Base-by-base conservation (phyloP, 768 basidiomycete genomes). In the Kondoa subrosea region DNA sequence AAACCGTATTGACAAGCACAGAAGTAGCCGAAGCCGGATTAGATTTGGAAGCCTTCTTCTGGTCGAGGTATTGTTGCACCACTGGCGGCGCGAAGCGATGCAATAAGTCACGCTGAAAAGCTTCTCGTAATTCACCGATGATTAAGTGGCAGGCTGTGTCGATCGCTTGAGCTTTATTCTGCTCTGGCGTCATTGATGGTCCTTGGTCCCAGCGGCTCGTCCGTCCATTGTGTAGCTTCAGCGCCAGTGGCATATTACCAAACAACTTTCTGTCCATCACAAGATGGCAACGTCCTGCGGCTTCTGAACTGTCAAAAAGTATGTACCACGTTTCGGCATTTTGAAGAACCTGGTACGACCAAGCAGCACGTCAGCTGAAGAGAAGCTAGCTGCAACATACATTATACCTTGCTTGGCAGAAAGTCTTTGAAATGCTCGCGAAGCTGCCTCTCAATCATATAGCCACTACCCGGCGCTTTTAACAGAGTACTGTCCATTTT, bases 311-410 rank as follows among this genome's bases (percentile, higher is more conserved):
- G 25, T 78, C 74, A 75, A 95, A 96, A 2, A 89, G 87, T 70
- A 91, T 82, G 74, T 91, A 92, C 81, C 88, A 86, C 12, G 85
- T 87, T 1, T 65, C 62, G 14, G 57, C 31, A 65, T 73, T 71
- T 60, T 70, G 69, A 21, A 71, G 70, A 3, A 69, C 68, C 72
- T 73, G 33, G 4, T 17, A 32, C 14, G 26, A 14, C 3, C 1
- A n/a, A 34, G 34, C 34, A 40, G 16, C 21, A n/a, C 17, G 16
- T 33, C 15, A 26, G 56, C 12, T 12, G 14, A 15, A 29, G 1
- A 12, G 2, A 4, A 56, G 26, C 15, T 59, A 16, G 3, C 16
- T 32, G 3, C 17, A 8, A 32, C 4, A 60, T n/a, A 66, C 1
- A 30, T 1, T 15, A 25, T 2, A 31, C 32, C 71, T 65, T 57